These are phyloP conservation scores for Flaveria brownii DNA, from an alignment of 129 eudicot species.

Conservation along the genomic window DNA sequence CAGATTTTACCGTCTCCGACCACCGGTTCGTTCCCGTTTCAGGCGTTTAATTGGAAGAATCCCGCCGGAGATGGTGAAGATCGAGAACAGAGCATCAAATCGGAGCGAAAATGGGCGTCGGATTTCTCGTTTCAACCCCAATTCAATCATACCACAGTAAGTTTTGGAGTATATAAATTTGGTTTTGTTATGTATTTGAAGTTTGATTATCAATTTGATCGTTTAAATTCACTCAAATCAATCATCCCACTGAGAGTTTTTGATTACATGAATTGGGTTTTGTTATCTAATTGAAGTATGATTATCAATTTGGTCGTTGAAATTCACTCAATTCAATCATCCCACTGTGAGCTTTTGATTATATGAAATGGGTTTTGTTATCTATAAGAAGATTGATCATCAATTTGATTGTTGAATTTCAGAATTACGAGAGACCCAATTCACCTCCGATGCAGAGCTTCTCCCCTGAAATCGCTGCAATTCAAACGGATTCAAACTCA, in stretches of 20 bases:
- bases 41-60: constrained; percentile 64
- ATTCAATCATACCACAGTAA: constrained; percentile 33
- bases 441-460: constrained; percentile 42
- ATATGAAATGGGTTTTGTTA: not conserved
- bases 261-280: not conserved
- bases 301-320: not conserved
- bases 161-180: not conserved
- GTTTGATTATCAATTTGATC: not conserved
- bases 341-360: constrained; percentile 24
- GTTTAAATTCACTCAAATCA: constrained; percentile 22
- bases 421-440: constrained; percentile 42
- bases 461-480: constrained; percentile 52
- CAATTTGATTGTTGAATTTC: constrained; percentile 14
- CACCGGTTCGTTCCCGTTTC: constrained; percentile 70
- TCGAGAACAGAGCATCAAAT: constrained; percentile 48
- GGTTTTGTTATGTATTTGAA: too few relatives aligned
- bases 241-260: constrained; percentile 25
- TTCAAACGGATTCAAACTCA: constrained; percentile 45
- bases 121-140: constrained; percentile 76
- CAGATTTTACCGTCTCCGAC: constrained; percentile 96
- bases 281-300: too few relatives aligned
- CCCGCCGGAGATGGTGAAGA: constrained; percentile 23
- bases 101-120: constrained; percentile 49
- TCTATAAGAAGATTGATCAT: too few relatives aligned
- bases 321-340: constrained; percentile 26